phyloP scores from a whole-genome alignment of 2,329 filamentous ascomycete species.

The Colletotrichum sp. region DNA sequence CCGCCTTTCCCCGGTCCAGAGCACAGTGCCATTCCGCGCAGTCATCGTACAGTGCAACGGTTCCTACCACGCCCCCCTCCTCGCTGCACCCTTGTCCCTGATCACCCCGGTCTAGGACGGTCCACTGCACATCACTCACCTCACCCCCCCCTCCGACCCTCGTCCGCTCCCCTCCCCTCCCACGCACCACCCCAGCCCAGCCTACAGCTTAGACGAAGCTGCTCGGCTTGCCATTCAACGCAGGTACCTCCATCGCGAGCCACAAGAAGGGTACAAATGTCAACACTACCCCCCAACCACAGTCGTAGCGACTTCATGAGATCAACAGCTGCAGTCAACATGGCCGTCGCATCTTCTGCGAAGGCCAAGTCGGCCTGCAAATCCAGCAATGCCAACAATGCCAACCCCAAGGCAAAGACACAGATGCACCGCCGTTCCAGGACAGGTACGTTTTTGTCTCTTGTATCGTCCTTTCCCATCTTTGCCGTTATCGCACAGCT shows the following conservation, averaged over 20 bases:
- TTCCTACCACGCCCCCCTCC: constrained; percentile 13
- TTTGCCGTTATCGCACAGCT: background rate
- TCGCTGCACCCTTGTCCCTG: constrained; percentile 8
- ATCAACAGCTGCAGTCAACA: constrained; percentile 55
- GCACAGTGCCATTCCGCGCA: background rate
- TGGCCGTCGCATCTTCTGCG: constrained; percentile 64
- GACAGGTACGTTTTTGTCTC: constrained; percentile 69
- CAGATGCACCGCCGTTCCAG: constrained; percentile 95
- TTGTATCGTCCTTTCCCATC: background rate
- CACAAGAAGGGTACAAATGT: constrained; percentile 63
- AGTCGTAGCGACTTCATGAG: constrained; percentile 46
- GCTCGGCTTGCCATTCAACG: constrained; percentile 38
- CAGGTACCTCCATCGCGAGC: constrained; percentile 43
- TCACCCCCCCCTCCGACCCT: constrained; percentile 22
- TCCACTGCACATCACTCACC: constrained; percentile 1
- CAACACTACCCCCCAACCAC: constrained; percentile 68
- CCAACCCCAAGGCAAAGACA: constrained; percentile 69
- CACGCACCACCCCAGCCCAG: constrained; percentile 25
- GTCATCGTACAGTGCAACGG: background rate
- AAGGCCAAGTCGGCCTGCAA: constrained; percentile 66
- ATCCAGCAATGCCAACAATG: constrained; percentile 50
- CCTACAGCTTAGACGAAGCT: constrained; percentile 16
- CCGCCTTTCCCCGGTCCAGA: constrained; percentile 9
- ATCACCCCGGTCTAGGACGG: constrained; percentile 6
- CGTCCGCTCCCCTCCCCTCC: constrained; percentile 8